These are phyloP conservation scores for Thymus quinquecostatus DNA, from an alignment of 257 asterid genomes.

Conservation along the genomic window DNA sequence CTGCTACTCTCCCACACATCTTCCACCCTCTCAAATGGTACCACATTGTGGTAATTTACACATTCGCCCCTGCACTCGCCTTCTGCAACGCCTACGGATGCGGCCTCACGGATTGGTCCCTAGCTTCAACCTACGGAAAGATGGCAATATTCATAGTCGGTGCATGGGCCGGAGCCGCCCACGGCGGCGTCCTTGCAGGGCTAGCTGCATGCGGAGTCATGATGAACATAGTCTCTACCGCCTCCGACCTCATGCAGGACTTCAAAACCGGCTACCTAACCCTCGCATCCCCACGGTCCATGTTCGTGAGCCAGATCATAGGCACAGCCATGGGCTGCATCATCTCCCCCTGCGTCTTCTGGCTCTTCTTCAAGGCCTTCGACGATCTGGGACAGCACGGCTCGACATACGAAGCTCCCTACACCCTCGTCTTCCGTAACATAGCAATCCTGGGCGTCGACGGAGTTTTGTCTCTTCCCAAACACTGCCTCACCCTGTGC, in stretches of 20 bases:
- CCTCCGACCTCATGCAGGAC: slow-evolving; percentile 88
- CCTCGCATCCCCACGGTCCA: slow-evolving; percentile 84
- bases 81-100: slow-evolving; percentile 70
- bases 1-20: slow-evolving; percentile 64
- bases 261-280: slow-evolving; percentile 90
- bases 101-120: slow-evolving; percentile 75
- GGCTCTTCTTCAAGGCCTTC: slow-evolving; percentile 85
- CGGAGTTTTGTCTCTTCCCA: slow-evolving; percentile 70
- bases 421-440: slow-evolving; percentile 68
- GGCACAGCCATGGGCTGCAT: slow-evolving; percentile 93
- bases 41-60: slow-evolving; percentile 61
- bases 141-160: slow-evolving; percentile 82
- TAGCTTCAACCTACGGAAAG: slow-evolving; percentile 80
- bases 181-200: slow-evolving; percentile 93
- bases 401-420: slow-evolving; percentile 73
- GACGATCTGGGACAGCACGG: slow-evolving; percentile 49
- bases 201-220: slow-evolving; percentile 92
- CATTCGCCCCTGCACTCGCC: slow-evolving; percentile 76
- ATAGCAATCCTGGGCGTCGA: slow-evolving; percentile 82
- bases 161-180: slow-evolving; percentile 83
- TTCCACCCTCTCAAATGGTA: slow-evolving; percentile 84
- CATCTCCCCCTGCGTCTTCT: slow-evolving; percentile 79
- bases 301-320: slow-evolving; percentile 85
- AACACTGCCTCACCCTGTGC: slow-evolving; percentile 74
- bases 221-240: slow-evolving; percentile 95